Evolutionary conservation across 148 eudicot genomes (phyloP), one percentile per base, ranked within the genome.

Genomic region (Polygonum maritimum): DNA sequence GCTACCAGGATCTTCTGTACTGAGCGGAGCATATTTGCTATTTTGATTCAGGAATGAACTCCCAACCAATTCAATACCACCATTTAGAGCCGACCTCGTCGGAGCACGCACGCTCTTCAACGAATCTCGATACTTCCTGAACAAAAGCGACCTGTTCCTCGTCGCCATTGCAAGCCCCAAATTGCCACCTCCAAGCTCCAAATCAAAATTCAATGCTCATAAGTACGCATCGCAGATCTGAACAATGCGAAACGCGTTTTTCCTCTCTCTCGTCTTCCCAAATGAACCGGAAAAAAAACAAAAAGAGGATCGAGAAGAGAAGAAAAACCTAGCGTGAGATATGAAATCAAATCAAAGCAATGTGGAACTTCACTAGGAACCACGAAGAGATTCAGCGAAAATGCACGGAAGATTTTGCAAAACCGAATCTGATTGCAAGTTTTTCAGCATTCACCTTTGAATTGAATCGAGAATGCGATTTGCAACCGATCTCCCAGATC

Each of bases 91-190:
- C 35, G 86, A 80, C 58, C 78, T 78, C 67, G 85, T 71, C 74
- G 94, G 88, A 74, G 72, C 75, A 36, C 94, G 81, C 13, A 87
- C 97, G 80, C 88, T 88, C 83, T 91, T 91, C 69, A 94, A 83
- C 11, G 97, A 92, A 75, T 94, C 94, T 58, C 97, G 86, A 70
- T 91, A 89, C 81, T 85, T 91, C 76, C 81, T 85, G 55, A 75
- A 94, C 89, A 91, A 47, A 9, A 88, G 48, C 58, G 98, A 88
- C 75, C 93, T 76, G 74, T 91, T 94, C 78, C 98, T 86, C 65
- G 87, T 82, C 83, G 98, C 90, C 98, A 94, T 94, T 81, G 74
- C 0, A 52, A 69, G 74, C 75, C 0, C 75, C 0, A 45, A 74
- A 11, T 54, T 13, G 44, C 75, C 15, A 15, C 52, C 13, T 22